These are phyloP conservation scores for Umbelopsis sp. DNA, from an alignment of 192 early-diverging fungal genomes.

Conservation along the genomic window DNA sequence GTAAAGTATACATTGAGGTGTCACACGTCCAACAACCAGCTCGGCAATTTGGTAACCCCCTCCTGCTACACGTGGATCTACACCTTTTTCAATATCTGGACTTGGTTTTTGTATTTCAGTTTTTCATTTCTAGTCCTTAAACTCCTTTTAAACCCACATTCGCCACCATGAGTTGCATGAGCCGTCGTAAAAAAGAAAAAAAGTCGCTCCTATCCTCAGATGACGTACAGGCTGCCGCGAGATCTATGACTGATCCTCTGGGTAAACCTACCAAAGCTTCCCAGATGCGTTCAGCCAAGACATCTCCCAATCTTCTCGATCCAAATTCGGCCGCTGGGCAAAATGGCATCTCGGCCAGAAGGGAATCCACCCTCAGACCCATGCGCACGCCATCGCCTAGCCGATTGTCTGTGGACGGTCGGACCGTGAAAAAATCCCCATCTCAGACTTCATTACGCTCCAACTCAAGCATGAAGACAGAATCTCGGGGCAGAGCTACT, in stretches of 20 bases:
- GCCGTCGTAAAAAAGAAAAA: conserved; percentile 18
- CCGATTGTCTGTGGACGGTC: conserved; percentile 16
- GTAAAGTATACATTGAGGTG: too few species aligned
- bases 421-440: conserved; percentile 15
- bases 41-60: background rate
- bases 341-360: conserved; percentile 16
- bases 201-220: conserved; percentile 1
- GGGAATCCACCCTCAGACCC: conserved; percentile 6
- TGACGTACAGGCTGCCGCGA: conserved; percentile 13
- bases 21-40: too few species aligned
- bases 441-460: conserved; percentile 1
- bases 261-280: conserved; percentile 1
- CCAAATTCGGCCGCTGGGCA: background rate
- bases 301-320: conserved; percentile 11
- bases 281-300: conserved; percentile 1
- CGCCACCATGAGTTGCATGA: conserved; percentile 20
- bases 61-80: conserved; percentile 2
- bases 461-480: background rate
- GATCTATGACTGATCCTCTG: conserved; percentile 12
- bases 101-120: background rate
- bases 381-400: conserved; percentile 9
- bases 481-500: background rate
- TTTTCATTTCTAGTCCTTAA: background rate
- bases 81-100: conserved; percentile 6
- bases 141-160: background rate